Percentiles rank a stretch among this genome's conserved stretches.
Evolutionary conservation across 148 eudicot species (phyloP).

Genomic region (Camellia sinensis): DNA sequence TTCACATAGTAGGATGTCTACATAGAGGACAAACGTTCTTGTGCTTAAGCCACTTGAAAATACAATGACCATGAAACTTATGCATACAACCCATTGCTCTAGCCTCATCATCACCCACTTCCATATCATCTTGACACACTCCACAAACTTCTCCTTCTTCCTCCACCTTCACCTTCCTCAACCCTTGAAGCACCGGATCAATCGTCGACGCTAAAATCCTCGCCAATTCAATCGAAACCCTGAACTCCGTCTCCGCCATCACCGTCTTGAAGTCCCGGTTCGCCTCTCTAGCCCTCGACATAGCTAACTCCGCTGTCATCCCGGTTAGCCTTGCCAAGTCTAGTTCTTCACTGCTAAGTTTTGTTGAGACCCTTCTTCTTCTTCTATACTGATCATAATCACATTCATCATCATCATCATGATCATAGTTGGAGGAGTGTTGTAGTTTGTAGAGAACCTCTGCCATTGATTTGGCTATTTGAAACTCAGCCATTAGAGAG

Average conservation of each 20-base stretch:
- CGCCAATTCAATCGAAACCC: neutral
- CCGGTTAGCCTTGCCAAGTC: neutral
- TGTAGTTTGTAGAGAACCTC: neutral
- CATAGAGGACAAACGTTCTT: neutral
- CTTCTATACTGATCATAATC: neutral
- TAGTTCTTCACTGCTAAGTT: neutral
- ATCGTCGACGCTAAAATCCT: neutral
- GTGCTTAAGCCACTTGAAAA: constrained; percentile 1
- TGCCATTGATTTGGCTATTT: neutral
- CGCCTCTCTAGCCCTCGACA: neutral
- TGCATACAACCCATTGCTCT: constrained; percentile 7
- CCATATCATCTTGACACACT: constrained; percentile 13
- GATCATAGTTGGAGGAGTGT: neutral
- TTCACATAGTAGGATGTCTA: neutral
- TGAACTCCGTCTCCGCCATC: neutral
- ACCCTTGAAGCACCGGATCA: neutral
- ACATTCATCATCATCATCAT: too few relatives aligned
- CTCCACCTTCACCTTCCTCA: neutral
- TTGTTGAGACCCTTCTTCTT: neutral
- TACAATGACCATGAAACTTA: neutral
- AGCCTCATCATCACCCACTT: neutral
- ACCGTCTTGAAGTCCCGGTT: neutral
- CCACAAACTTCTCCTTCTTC: neutral
- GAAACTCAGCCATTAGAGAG: neutral
- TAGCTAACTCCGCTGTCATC: neutral